Evolutionary conservation across 1,139 yeast species (phyloP).

Genomic region (Kazachstania sp.): DNA sequence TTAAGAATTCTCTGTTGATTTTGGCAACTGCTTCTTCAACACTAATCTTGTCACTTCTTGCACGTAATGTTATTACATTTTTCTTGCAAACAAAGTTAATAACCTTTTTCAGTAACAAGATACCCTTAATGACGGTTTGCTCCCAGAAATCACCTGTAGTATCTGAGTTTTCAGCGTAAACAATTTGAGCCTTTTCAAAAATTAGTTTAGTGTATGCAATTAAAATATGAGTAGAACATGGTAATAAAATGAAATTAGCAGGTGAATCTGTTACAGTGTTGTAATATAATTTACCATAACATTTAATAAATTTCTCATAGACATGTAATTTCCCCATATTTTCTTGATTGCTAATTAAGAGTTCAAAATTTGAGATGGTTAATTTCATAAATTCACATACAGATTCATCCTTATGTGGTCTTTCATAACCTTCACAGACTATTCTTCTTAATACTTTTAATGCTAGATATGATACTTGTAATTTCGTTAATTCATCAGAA

Average conservation of each 20-base stretch:
- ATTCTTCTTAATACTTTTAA: conserved; percentile 68
- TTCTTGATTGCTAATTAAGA: conserved; percentile 48
- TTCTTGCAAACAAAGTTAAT: conserved; percentile 55
- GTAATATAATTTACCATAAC: conserved; percentile 67
- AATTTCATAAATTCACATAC: conserved; percentile 52
- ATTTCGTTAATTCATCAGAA: conserved; percentile 17
- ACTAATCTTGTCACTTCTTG: conserved; percentile 52
- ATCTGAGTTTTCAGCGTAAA: conserved; percentile 43
- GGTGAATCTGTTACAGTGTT: conserved; percentile 41
- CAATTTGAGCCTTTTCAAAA: conserved; percentile 51
- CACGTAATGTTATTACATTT: conserved; percentile 58
- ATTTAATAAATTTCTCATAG: conserved; percentile 61
- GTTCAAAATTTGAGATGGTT: conserved; percentile 53
- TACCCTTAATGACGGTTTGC: conserved; percentile 59
- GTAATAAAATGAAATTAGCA: conserved; percentile 61
- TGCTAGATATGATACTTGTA: conserved; percentile 70
- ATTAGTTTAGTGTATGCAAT: conserved; percentile 50
- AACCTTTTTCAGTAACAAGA: conserved; percentile 56
- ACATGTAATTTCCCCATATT: conserved; percentile 42
- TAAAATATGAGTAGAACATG: conserved; percentile 53
- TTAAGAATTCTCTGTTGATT: conserved; percentile 49
- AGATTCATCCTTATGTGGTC: conserved; percentile 48
- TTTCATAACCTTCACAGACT: conserved; percentile 68
- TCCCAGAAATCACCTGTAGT: conserved; percentile 66
- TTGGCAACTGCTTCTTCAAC: conserved; percentile 48